Evolutionary conservation across 805 yeast species (phyloP), one percentile per base, ranked within the genome.

Genomic region (Pichia nanzhaoensis): DNA sequence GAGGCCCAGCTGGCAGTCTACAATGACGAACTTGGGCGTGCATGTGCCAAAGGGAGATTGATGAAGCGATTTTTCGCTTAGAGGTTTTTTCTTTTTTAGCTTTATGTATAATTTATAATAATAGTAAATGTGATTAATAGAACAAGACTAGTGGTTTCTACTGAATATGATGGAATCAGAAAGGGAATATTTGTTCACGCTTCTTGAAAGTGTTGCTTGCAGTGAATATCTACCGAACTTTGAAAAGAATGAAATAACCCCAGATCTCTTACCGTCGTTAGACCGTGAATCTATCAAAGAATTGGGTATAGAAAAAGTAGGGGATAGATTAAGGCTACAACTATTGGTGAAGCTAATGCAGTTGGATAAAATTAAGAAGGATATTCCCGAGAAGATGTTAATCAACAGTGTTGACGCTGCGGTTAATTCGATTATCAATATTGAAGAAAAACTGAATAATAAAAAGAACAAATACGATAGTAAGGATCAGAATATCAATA

Each of bases 271-370:
- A 7, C 66, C 77, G 4, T 82, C 78, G 48, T 64, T 81, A 37
- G 95, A 86, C 55, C 69, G 74, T 36, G 69, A 65, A 6, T 76
- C 88, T 1, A 70, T 91, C 45, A 75, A 73, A 39, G 93, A 83
- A 46, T 59, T 93, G 10, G 95, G 96, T 0, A 63, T 91, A 10
- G 51, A 55, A n/a, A 82, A 78, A 51, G 76, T 91, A 14, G 97
- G 98, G 1, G 98, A 93, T 60, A 68, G 96, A 22, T 68, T 91
- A 18, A 69, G 83, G 24, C 63, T 91, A 10, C 77, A 82, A 55
- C 67, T 77, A 14, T 80, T 82, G 18, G 69, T 85, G 3, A 67
- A 73, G 27, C 60, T 67, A 35, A 54, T 78, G 46, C 69, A 75
- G 38, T 52, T 66, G 4, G 70, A 64, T 40, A 59, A 51, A 40